phyloP scores from a whole-genome alignment of 495 filamentous ascomycete genomes.

The Aspergillus funiculosus region DNA sequence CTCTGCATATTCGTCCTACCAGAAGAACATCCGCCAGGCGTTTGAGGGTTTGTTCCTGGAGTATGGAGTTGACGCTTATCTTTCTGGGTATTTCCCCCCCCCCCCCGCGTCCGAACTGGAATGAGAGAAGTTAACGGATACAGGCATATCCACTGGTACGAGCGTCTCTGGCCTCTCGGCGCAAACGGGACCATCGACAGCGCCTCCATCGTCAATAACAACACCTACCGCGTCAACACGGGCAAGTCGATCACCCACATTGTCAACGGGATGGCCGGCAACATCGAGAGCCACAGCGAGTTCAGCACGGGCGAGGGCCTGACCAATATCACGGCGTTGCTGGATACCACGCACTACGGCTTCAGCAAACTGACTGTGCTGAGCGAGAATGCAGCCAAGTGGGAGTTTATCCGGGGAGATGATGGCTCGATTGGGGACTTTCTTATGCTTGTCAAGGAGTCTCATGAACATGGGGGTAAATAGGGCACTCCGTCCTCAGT shows the following conservation, averaged over 20 bases:
- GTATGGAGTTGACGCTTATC: slow-evolving; percentile 52
- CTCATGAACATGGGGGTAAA: too few relatives aligned
- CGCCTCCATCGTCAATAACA: slow-evolving; percentile 32
- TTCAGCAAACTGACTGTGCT: slow-evolving; percentile 45
- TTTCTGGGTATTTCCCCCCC: slow-evolving; percentile 32
- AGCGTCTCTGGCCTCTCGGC: slow-evolving; percentile 39
- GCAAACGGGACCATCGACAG: slow-evolving; percentile 32
- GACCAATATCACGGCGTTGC: slow-evolving; percentile 40
- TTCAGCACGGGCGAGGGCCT: slow-evolving; percentile 27
- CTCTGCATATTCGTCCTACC: slow-evolving; percentile 36
- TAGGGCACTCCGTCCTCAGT: too few relatives aligned
- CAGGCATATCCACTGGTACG: slow-evolving; percentile 52
- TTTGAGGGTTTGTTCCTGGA: slow-evolving; percentile 52
- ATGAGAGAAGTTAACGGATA: not conserved
- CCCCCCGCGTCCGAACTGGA: not conserved
- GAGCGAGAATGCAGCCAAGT: slow-evolving; percentile 38
- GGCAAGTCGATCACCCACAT: slow-evolving; percentile 45
- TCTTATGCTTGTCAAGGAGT: slow-evolving; percentile 18
- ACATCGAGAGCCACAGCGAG: slow-evolving; percentile 40
- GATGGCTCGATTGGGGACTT: slow-evolving; percentile 41
- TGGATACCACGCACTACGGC: slow-evolving; percentile 44
- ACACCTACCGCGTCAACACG: slow-evolving; percentile 40
- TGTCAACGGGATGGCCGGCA: slow-evolving; percentile 42
- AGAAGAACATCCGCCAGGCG: slow-evolving; percentile 37
- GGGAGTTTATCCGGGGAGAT: slow-evolving; percentile 41